Evolutionary conservation across 1,139 yeast species (phyloP).

Genomic region (Candida pseudocylindracea): DNA sequence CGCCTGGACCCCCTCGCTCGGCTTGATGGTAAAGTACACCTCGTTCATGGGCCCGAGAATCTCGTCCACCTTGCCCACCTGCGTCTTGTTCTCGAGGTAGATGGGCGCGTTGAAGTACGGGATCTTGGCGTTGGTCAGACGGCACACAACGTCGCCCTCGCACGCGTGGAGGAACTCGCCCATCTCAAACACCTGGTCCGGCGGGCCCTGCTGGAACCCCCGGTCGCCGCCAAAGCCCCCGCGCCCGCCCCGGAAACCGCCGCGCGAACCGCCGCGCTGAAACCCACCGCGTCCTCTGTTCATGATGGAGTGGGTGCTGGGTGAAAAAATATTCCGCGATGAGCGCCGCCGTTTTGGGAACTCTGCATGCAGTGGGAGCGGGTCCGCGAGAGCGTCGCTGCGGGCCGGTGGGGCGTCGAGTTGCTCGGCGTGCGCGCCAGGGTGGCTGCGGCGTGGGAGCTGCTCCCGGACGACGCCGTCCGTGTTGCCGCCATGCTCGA

Average conservation of each 20-base stretch:
- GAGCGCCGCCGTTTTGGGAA: background rate
- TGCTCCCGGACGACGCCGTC: too few species aligned
- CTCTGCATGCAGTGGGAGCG: too few species aligned
- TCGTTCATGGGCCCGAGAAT: slow-evolving; percentile 94
- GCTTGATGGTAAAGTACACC: slow-evolving; percentile 89
- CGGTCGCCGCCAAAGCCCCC: slow-evolving; percentile 5
- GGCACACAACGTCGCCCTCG: slow-evolving; percentile 95
- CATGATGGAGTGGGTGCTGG: slow-evolving; percentile 8
- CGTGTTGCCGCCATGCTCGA: too few species aligned
- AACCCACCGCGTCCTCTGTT: slow-evolving; percentile 54
- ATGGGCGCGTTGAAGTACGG: slow-evolving; percentile 99
- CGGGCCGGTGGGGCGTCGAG: too few species aligned
- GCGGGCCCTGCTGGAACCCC: slow-evolving; percentile 61
- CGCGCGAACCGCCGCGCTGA: slow-evolving; percentile 22
- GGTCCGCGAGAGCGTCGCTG: too few species aligned
- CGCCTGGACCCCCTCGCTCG: slow-evolving; percentile 91
- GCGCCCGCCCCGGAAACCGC: slow-evolving; percentile 12
- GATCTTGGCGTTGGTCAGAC: slow-evolving; percentile 78
- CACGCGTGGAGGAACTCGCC: slow-evolving; percentile 83
- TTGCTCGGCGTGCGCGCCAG: too few species aligned
- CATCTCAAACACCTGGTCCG: slow-evolving; percentile 86
- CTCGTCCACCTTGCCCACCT: slow-evolving; percentile 95
- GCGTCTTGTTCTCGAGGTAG: slow-evolving; percentile 84
- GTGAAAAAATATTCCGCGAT: background rate
- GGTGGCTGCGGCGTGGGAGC: too few species aligned